Percentiles rank a stretch among this genome's conserved stretches.
These are phyloP conservation scores for Phytopythium oedochilum DNA, from an alignment of 352 stramenopile species.

Conservation along the genomic window DNA sequence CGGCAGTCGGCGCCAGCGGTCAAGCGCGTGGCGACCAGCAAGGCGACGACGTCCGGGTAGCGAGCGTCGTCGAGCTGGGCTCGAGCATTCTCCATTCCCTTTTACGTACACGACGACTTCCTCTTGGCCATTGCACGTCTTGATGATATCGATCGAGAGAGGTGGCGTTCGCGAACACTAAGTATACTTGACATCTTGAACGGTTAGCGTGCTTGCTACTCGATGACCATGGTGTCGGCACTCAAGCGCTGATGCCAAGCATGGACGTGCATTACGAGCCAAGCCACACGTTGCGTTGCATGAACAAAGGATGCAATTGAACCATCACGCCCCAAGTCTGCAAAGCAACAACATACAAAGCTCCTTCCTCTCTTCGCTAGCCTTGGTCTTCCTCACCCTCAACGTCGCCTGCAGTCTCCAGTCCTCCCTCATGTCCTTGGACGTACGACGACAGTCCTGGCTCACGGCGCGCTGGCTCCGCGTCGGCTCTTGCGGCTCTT, in stretches of 20 bases:
- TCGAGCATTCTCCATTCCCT: not conserved
- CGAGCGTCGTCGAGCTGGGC: not conserved
- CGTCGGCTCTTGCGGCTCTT: slow-evolving; percentile 4
- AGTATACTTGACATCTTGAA: not conserved
- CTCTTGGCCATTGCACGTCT: not conserved
- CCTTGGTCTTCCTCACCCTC: no score
- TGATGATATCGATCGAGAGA: not conserved
- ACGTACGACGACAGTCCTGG: no score
- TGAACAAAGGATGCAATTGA: not conserved
- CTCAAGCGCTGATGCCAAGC: not conserved
- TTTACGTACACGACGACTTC: not conserved
- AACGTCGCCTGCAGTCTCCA: no score
- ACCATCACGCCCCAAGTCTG: not conserved
- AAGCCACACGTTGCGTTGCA: no score
- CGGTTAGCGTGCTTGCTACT: no score
- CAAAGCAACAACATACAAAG: not conserved
- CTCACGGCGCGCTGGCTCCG: no score
- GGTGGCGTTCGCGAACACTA: no score
- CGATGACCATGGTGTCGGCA: no score
- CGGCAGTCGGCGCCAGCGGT: not conserved
- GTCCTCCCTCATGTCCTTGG: no score
- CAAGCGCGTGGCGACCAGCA: not conserved
- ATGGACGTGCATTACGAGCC: no score
- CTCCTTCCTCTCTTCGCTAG: no score
- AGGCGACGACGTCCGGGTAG: not conserved